These are phyloP conservation scores for Neurospora sp. DNA, from an alignment of 495 filamentous ascomycete genomes.

Conservation along the genomic window DNA sequence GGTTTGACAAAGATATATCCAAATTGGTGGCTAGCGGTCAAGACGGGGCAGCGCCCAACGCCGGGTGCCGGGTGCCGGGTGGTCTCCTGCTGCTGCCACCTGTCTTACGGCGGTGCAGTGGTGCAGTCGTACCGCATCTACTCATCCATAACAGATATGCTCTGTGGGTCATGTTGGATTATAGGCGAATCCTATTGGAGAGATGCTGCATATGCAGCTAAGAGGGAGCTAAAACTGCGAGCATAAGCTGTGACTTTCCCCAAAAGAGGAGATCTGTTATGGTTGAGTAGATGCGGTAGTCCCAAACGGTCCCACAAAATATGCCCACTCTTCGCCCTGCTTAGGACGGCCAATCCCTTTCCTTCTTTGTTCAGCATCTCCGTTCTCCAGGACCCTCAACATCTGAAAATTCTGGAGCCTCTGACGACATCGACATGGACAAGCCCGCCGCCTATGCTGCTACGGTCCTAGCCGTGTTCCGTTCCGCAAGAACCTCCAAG, in stretches of 20 bases:
- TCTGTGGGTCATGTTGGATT: too few species aligned
- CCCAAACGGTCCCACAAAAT: neutral
- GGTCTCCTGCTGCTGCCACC: neutral
- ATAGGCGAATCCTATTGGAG: too few species aligned
- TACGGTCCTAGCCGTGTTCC: neutral
- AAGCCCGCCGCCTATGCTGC: neutral
- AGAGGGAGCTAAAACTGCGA: too few species aligned
- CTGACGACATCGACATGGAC: constrained; percentile 23
- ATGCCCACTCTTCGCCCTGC: neutral
- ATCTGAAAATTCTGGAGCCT: neutral
- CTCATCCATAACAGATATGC: too few species aligned
- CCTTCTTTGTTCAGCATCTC: neutral
- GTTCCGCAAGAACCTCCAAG: neutral
- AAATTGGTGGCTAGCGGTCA: neutral
- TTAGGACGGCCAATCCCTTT: neutral
- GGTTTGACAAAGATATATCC: neutral
- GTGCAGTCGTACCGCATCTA: too few species aligned
- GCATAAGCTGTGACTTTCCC: too few species aligned
- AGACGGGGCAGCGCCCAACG: neutral
- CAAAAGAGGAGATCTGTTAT: too few species aligned
- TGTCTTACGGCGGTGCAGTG: neutral
- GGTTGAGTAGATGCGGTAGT: too few species aligned
- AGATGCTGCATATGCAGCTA: too few species aligned
- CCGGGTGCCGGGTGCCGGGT: neutral
- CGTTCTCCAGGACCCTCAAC: neutral